Evolutionary conservation across 495 filamentous ascomycete genomes (phyloP).

Genomic region (Daldinia caldariorum): DNA sequence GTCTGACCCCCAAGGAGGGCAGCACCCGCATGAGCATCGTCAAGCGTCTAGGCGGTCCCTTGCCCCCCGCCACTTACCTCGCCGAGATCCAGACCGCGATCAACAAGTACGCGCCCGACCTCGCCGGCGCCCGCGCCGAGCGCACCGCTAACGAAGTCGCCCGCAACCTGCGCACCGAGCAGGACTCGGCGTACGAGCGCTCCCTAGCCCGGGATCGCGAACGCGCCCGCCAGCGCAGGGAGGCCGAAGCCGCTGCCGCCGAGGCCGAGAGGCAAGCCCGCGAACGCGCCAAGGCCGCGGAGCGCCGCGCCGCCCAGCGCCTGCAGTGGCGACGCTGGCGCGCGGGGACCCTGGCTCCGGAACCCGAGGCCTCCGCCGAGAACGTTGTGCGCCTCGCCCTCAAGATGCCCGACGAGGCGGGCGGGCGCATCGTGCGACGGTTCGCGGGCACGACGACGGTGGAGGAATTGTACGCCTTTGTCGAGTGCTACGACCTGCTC

Average conservation of each 20-base stretch:
- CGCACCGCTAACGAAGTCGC: conserved; percentile 80
- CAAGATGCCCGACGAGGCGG: conserved; percentile 71
- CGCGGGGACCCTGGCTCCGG: conserved; percentile 68
- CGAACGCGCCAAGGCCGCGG: conserved; percentile 71
- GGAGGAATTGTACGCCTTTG: conserved; percentile 95
- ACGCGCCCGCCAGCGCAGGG: conserved; percentile 74
- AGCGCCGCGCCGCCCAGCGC: conserved; percentile 64
- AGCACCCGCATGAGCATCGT: conserved; percentile 88
- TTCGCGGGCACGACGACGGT: conserved; percentile 72
- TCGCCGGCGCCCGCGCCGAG: conserved; percentile 73
- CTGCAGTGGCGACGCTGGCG: conserved; percentile 86
- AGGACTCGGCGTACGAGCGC: conserved; percentile 91
- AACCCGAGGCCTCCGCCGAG: conserved; percentile 71
- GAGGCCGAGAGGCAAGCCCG: conserved; percentile 63
- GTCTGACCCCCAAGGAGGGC: conserved; percentile 81
- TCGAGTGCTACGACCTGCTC: conserved; percentile 85
- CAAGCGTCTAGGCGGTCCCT: conserved; percentile 75
- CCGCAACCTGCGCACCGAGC: conserved; percentile 79
- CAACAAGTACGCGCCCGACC: conserved; percentile 70
- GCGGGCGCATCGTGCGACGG: conserved; percentile 71
- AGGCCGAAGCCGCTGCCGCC: conserved; percentile 75
- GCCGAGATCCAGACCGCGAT: conserved; percentile 76
- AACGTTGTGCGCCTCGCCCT: conserved; percentile 83
- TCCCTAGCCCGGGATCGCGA: conserved; percentile 89
- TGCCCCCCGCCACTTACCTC: conserved; percentile 71